Evolutionary conservation across 306 rosid genomes (phyloP), one percentile per base, ranked within the genome.

Genomic region (Morella rubra): DNA sequence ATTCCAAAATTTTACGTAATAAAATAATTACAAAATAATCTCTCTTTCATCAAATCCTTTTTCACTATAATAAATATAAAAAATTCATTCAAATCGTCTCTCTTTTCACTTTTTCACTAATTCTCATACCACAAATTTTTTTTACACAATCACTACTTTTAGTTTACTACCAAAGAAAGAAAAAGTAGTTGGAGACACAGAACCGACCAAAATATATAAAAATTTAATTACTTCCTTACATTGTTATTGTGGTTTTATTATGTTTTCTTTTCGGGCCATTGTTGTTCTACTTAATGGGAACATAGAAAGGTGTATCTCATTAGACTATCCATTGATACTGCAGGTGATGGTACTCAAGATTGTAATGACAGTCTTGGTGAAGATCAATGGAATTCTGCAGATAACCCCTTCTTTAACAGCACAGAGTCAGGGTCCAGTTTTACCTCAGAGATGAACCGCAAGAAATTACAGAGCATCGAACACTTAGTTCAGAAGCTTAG

Each of bases 401-500:
- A 67, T 32, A 76, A 73, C 52, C 74, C 77, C 72, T 59, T 81
- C 61, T 82, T 75, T 60, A 85, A 84, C 75, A 74, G 75, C 74
- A 24, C 40, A 0, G 89, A 82, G 44, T 79, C 40, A 0, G 89
- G 81, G 44, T 79, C 87, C 8, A 85, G 89, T 61, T 77, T 70
- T 73, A 65, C 81, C n/a, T 74, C 85, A 1, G 93, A 89, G 77
- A 87, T 94, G 68, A 90, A 82, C 71, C 89, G 89, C 80, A 87
- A 85, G 85, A 90, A 90, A 80, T 51, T 91, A 71, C 87, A 91
- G 76, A 91, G 82, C 90, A 81, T 94, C 58, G 97, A 89, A 41
- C 80, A 90, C 78, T 87, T 94, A 65, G 97, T 91, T 82, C 90
- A 89, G 86, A 90, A 94, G 88, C 93, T 91, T 60, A 83, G 93